Evolutionary conservation across 202 grass and related monocot genomes (phyloP), one percentile per base, ranked within the genome.

Genomic region (Eragrostis tef): DNA sequence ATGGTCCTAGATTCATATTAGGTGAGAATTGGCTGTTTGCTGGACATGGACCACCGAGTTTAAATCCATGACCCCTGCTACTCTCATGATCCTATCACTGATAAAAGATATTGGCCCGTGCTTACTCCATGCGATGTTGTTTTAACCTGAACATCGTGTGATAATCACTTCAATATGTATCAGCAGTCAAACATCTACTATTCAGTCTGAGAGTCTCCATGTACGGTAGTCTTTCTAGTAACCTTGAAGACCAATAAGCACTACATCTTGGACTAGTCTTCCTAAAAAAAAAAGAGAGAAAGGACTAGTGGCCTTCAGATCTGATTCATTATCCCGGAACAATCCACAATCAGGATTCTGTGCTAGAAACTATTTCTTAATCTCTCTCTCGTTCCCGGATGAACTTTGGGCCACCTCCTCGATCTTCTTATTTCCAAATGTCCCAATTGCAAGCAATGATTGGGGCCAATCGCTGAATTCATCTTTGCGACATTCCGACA

Each of bases 371-470:
- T 68, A 62, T 14, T 26, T 67, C 16, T 64, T 73, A 21, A 49
- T 52, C 72, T n/a, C n/a, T n/a, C n/a, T n/a, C 31, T 16, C 70
- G 58, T 64, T 79, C 44, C 83, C 70, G 0, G 85, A 86, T 11
- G 85, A 45, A 48, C 64, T 75, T 72, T 75, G 56, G 5, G 46
- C 74, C 53, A 39, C 83, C 66, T 91, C 81, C 56, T 87, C 81
- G 6, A 89, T 77, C 62, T 88, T 67, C 74, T 84, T 85, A 50
- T 83, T 90, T 52, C 91, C 91, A 31, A 94, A 86, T 79, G 92
- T 97, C 58, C 94, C 94, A 6, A 97, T 94, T 19, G 90, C 74
- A 45, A 97, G 90, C 64, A 97, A 69, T 52, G 84, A 81, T 79
- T 88, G 88, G 67, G 90, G 88, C 83, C 84, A 90, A 63, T 92